phyloP scores from a whole-genome alignment of 2,329 filamentous ascomycete genomes.

The Acephala macrosclerotiorum region DNA sequence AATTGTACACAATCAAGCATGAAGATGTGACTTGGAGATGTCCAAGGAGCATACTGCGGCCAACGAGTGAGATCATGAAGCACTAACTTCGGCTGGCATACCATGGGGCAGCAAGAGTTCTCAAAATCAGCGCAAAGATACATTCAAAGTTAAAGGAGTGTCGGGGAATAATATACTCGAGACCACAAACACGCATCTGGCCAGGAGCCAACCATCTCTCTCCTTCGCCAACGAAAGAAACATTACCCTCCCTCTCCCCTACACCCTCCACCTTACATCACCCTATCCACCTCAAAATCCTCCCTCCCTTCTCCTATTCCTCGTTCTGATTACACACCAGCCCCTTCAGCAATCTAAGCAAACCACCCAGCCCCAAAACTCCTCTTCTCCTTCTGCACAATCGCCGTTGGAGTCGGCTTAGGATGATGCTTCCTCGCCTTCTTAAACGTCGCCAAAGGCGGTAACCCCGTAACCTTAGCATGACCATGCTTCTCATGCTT shows the following conservation, averaged over 20 bases:
- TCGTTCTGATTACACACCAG: background rate
- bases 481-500: background rate
- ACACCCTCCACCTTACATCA: background rate
- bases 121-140: background rate
- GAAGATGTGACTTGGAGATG: too few species aligned
- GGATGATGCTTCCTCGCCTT: background rate
- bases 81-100: too few species aligned
- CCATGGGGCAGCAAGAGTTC: too few species aligned
- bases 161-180: conserved; percentile 6
- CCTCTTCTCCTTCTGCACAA: background rate
- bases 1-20: too few species aligned
- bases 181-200: background rate
- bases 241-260: background rate
- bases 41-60: too few species aligned
- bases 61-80: too few species aligned
- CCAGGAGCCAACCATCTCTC: background rate
- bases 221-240: background rate
- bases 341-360: background rate
- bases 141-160: conserved; percentile 4
- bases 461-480: background rate
- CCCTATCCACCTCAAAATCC: background rate
- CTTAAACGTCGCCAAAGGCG: background rate
- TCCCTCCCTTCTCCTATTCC: background rate
- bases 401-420: background rate
- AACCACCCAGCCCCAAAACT: conserved; percentile 1